Evolutionary conservation across 768 basidiomycete species (phyloP), one percentile per base, ranked within the genome.

Genomic region (Paxillus ammoniavirescens): DNA sequence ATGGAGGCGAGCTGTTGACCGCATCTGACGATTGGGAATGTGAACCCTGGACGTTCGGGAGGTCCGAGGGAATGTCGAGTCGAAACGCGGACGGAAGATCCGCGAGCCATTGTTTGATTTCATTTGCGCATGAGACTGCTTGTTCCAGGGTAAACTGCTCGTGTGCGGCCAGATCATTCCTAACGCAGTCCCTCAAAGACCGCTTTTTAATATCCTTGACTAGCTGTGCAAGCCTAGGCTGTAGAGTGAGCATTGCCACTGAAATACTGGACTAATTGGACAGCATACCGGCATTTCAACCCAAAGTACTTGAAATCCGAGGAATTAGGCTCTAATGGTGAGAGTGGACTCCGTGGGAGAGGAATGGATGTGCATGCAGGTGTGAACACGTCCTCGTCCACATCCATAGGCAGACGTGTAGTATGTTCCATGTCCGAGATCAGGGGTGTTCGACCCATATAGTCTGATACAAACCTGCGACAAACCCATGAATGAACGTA

Each of bases 391-490:
- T 77, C 75, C 59, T 84, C 83, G 48, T 84, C 80, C 6, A 82
- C 80, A 59, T 82, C 78, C 50, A 73, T 72, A 3, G 86, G 86
- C 15, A 84, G 61, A 51, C 73, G 78, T 13, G 82, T 81, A 1
- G 79, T 80, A 55, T 79, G 81, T n/a, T 80, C 75, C 46, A 73
- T 64, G 28, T 82, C 76, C 33, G 80, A 68, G 41, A 89, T 80
- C 7, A 83, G 74, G 2, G 87, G 80, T n/a, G 78, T 73, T 51
- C 82, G 82, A 5, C 82, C 81, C 69, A 87, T 75, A 59, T 75
- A 77, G 63, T 91, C 89, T 5, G 89, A 82, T 17, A 84, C 74
- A 65, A 88, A 87, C 55, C 89, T 91, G 61, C 31, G 49, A 33
- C 36, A 33, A 49, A 49, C 47, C 50, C 52, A 50, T 52, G 46